Conservation (phyloP, 1,284 basidiomycete genomes). For the Trichosporon sp. region DNA sequence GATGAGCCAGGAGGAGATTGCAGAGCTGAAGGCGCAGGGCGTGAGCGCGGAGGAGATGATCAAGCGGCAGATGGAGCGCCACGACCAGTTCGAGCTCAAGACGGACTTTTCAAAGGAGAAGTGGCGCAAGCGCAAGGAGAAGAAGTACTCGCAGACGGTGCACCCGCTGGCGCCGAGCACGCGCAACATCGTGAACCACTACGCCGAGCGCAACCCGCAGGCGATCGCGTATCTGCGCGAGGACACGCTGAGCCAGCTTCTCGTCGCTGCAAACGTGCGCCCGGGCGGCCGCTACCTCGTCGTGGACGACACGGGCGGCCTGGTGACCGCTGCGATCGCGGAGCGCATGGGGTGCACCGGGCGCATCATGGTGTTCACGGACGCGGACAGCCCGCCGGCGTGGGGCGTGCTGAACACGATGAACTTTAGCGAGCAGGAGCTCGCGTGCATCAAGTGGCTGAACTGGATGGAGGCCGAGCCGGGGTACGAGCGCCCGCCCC, state of each 20-base stretch:
- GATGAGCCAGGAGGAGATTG: conserved; percentile 73
- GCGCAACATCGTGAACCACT: conserved; percentile 83
- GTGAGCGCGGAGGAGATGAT: conserved; percentile 73
- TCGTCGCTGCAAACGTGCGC: conserved; percentile 75
- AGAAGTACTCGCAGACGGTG: conserved; percentile 90
- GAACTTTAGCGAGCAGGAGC: conserved; percentile 69
- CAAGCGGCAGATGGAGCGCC: conserved; percentile 81
- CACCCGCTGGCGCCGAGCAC: conserved; percentile 82
- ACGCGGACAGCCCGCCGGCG: conserved; percentile 87
- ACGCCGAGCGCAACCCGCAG: conserved; percentile 62
- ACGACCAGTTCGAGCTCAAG: conserved; percentile 83
- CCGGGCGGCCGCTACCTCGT: conserved; percentile 84
- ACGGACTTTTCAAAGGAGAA: conserved; percentile 97
- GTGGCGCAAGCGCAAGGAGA: conserved; percentile 89
- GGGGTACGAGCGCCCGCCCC: conserved; percentile 52
- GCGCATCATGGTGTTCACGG: conserved; percentile 76
- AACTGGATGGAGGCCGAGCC: conserved; percentile 90
- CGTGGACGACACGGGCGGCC: conserved; percentile 86
- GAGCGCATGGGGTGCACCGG: conserved; percentile 84
- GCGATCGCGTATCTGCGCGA: conserved; percentile 79
- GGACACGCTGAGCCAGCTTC: conserved; percentile 83
- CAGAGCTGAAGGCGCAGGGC: conserved; percentile 55
- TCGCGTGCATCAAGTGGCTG: conserved; percentile 63
- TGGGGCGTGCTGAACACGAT: conserved; percentile 79
- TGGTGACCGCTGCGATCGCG: conserved; percentile 78